Conservation (phyloP, 2,329 filamentous ascomycete genomes). For the Curvularia lunata region DNA sequence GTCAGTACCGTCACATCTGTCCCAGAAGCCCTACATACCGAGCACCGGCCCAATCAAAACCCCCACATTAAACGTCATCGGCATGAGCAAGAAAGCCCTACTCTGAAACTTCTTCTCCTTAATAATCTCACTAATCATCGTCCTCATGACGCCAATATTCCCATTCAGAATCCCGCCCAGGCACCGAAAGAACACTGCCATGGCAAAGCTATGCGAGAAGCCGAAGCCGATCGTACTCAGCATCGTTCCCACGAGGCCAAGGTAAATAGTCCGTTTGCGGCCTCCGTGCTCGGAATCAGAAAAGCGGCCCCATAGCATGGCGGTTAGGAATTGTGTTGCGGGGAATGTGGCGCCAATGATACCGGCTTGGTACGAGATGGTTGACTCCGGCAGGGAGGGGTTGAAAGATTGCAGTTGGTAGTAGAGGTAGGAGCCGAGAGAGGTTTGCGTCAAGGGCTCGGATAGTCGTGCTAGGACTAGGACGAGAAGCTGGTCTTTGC, state of each 20-base stretch:
- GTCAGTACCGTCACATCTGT: slow-evolving; percentile 18
- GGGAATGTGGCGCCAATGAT: slow-evolving; percentile 81
- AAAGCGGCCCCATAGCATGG: slow-evolving; percentile 80
- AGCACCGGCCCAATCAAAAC: slow-evolving; percentile 55
- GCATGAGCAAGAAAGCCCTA: slow-evolving; percentile 64
- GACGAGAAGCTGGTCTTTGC: slow-evolving; percentile 77
- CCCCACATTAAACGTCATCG: slow-evolving; percentile 71
- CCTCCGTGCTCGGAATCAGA: slow-evolving; percentile 68
- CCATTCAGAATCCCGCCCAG: slow-evolving; percentile 73
- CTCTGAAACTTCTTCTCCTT: slow-evolving; percentile 68
- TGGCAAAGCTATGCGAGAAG: slow-evolving; percentile 67
- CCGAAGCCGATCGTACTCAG: slow-evolving; percentile 72
- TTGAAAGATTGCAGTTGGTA: slow-evolving; percentile 87
- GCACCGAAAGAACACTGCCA: slow-evolving; percentile 69
- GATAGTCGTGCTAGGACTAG: slow-evolving; percentile 79
- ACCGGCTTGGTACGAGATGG: slow-evolving; percentile 78
- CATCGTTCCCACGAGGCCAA: slow-evolving; percentile 74
- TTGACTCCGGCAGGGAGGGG: slow-evolving; percentile 61
- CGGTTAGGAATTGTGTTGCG: slow-evolving; percentile 80
- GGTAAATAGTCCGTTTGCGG: slow-evolving; percentile 77
- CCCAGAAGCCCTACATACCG: slow-evolving; percentile 25
- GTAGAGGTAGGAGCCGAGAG: slow-evolving; percentile 73
- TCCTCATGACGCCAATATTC: slow-evolving; percentile 76
- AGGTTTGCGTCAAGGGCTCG: slow-evolving; percentile 80
- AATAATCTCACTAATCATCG: slow-evolving; percentile 75